Base-by-base conservation (phyloP, 352 stramenopile genomes). In the Salisapilia sapeloensis region DNA sequence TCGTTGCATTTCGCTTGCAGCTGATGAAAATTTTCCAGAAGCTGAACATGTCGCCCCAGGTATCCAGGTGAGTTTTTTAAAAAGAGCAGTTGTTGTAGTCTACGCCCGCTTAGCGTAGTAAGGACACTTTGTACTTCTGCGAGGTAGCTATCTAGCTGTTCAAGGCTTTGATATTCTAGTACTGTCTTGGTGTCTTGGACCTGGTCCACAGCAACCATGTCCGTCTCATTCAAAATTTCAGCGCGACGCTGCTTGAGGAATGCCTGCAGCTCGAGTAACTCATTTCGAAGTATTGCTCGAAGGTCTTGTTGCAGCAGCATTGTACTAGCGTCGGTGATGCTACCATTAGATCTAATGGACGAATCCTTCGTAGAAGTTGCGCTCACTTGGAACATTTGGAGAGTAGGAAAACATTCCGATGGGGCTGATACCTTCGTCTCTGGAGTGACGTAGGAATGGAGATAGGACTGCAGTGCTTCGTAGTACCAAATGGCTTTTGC, bases 21-120 rank as follows among this genome's bases (percentile, higher is more conserved):
- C 49, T 66, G 75, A 15, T 50, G 76, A 17, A 81, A 36, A 50
- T 83, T 76, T 34, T 82, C 66, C 15, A 86, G 29, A 29, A 49
- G 71, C 8, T 63, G 52, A 20, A 83, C 66, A 18, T 78, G 64
- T 29, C 70, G 63, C 33, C 81, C 66, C 20, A 86, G 42, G 35
- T 78, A 86, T 23, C 70, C 51, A 29, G 74, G 53, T 17, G 70
- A 86, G n/a, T 44, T 64, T 30, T 86, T 65, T 24, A 83, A 70
- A 12, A 86, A 56, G 33, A 81, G 50, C 13, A 86, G 40, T 43
- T 86, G 63, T 40, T 83, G 66, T 17, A 86, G 44, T 11, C 70
- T 58, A 41, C 81, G 82, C 46, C 58, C 48, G 3, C 60, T 77
- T 24, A 86, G 35, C 30, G 58, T 33, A 16, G 45, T 51, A 33